Conservation (phyloP, 2,329 filamentous ascomycete genomes). For the Scorias spongiosa region DNA sequence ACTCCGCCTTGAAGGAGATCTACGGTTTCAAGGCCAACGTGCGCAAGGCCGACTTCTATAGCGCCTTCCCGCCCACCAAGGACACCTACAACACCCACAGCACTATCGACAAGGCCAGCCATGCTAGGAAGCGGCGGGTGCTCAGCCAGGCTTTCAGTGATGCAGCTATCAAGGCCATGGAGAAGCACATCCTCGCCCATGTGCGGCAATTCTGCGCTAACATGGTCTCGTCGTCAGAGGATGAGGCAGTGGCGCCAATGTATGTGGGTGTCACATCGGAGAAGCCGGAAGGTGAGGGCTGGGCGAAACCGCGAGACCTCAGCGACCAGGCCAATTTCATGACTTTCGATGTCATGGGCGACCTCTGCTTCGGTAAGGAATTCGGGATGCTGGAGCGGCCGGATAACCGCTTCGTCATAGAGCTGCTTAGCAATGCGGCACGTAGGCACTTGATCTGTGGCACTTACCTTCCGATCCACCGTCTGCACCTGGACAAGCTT, state of each 20-base stretch:
- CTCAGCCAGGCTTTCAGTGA: slow-evolving; percentile 33
- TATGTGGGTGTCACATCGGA: neutral
- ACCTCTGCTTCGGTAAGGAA: slow-evolving; percentile 26
- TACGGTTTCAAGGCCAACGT: slow-evolving; percentile 34
- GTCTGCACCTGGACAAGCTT: slow-evolving; percentile 24
- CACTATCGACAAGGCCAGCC: slow-evolving; percentile 29
- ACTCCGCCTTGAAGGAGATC: slow-evolving; percentile 43
- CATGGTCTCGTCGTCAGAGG: slow-evolving; percentile 16
- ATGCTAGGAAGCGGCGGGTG: slow-evolving; percentile 32
- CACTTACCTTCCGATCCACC: slow-evolving; percentile 26
- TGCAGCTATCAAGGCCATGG: slow-evolving; percentile 29
- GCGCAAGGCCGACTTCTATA: slow-evolving; percentile 34
- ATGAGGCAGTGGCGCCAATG: slow-evolving; percentile 2
- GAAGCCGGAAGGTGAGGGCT: slow-evolving; percentile 17
- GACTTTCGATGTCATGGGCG: slow-evolving; percentile 35
- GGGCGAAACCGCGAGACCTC: slow-evolving; percentile 29
- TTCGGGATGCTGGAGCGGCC: slow-evolving; percentile 28
- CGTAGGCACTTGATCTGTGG: slow-evolving; percentile 21
- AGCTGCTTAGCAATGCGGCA: slow-evolving; percentile 9
- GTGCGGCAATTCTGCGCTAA: slow-evolving; percentile 25
- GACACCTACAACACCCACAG: slow-evolving; percentile 28
- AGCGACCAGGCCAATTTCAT: slow-evolving; percentile 27
- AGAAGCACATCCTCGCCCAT: slow-evolving; percentile 30
- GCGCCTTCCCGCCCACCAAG: slow-evolving; percentile 29
- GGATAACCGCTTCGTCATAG: slow-evolving; percentile 18